These are phyloP conservation scores for Lentinula boryana DNA, from an alignment of 768 basidiomycete species.

Conservation along the genomic window DNA sequence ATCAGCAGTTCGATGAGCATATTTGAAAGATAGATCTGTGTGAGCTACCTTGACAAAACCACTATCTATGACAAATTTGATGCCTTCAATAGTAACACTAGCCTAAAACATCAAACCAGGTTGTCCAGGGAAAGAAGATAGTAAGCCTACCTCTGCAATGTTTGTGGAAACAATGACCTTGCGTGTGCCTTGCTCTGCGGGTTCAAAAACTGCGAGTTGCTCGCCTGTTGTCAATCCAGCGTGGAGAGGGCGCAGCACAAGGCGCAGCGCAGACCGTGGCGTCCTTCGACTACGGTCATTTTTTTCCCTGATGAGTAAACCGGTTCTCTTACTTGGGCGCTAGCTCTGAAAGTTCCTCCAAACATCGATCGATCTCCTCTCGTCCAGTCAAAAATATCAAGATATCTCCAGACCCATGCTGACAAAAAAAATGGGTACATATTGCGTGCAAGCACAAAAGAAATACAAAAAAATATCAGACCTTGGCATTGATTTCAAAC, in stretches of 20 bases:
- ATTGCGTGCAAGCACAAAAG: not conserved
- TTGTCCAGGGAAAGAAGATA: not conserved
- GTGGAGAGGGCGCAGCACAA: conserved; percentile 75
- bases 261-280: conserved; percentile 45
- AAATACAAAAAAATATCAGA: conserved; percentile 20
- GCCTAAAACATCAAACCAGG: conserved; percentile 42
- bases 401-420: conserved; percentile 86
- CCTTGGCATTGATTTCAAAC: conserved; percentile 79
- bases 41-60: conserved; percentile 85
- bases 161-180: conserved; percentile 95
- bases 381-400: conserved; percentile 92
- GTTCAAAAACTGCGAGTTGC: conserved; percentile 81
- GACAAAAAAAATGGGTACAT: conserved; percentile 1
- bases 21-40: not conserved
- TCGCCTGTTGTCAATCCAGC: conserved; percentile 86
- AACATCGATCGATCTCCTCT: conserved; percentile 90
- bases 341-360: conserved; percentile 76
- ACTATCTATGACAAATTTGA: conserved; percentile 89
- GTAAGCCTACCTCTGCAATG: conserved; percentile 73
- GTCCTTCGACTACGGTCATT: conserved; percentile 27
- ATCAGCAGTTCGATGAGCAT: not conserved
- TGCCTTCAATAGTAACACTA: conserved; percentile 93
- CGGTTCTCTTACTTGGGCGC: conserved; percentile 50
- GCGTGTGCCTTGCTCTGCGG: conserved; percentile 65
- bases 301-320: not conserved